These are phyloP conservation scores for Ascochyta fabae DNA, from an alignment of 2,329 filamentous ascomycete species.

Conservation along the genomic window DNA sequence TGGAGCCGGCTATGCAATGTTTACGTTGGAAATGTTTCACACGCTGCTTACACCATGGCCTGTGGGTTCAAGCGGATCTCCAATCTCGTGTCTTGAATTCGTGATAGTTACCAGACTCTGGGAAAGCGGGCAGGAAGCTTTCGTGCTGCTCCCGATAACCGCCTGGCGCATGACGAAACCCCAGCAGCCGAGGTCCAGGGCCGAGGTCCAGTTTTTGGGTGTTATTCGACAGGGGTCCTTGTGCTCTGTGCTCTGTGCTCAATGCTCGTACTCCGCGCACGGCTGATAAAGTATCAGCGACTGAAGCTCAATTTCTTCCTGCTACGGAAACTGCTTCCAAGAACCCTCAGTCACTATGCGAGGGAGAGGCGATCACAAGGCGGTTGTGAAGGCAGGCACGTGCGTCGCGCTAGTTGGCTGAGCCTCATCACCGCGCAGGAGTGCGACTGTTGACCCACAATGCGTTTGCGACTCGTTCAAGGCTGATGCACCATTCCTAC, in stretches of 20 bases:
- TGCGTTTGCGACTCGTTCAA: slow-evolving; percentile 5
- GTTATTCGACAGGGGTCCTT: background rate
- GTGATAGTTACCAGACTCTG: slow-evolving; percentile 2
- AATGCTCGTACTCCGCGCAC: background rate
- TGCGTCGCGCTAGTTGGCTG: slow-evolving; percentile 25
- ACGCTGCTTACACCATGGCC: slow-evolving; percentile 7
- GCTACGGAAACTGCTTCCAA: background rate
- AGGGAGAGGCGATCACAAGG: slow-evolving; percentile 3
- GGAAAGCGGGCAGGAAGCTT: slow-evolving; percentile 23
- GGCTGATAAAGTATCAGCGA: background rate
- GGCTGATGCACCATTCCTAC: slow-evolving; percentile 12
- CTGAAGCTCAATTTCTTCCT: background rate
- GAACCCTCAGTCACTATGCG: background rate
- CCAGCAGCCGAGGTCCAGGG: slow-evolving; percentile 45
- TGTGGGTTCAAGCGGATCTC: background rate
- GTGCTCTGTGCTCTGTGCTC: slow-evolving; percentile 6
- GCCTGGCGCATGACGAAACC: slow-evolving; percentile 34
- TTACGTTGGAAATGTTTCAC: background rate
- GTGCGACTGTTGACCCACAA: slow-evolving; percentile 12
- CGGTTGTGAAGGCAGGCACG: slow-evolving; percentile 17
- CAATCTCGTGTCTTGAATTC: background rate
- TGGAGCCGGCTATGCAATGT: slow-evolving; percentile 4
- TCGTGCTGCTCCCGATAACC: slow-evolving; percentile 26
- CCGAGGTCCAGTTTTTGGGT: slow-evolving; percentile 36
- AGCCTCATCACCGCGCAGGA: slow-evolving; percentile 32